phyloP scores from a whole-genome alignment of 768 basidiomycete genomes.

The Xanthoconium purpureum region DNA sequence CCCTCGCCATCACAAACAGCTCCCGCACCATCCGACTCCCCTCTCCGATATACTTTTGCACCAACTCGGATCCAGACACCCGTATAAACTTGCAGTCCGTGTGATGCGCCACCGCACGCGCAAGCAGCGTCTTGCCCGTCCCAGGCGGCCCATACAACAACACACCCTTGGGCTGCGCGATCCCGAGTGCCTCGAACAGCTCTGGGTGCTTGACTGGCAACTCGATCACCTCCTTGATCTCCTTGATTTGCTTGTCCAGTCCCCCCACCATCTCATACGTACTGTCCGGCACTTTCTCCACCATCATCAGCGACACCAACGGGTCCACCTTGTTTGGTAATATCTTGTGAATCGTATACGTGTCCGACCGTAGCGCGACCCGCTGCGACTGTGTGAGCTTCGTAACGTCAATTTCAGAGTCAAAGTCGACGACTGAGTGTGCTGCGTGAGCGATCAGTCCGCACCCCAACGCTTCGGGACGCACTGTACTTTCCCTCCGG shows the following conservation, averaged over 20 bases:
- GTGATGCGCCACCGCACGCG: constrained; percentile 94
- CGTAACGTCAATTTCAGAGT: constrained; percentile 78
- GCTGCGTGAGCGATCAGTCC: not conserved
- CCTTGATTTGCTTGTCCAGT: constrained; percentile 96
- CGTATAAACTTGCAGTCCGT: constrained; percentile 98
- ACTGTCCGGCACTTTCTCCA: constrained; percentile 98
- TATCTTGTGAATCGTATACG: constrained; percentile 94
- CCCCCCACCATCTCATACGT: constrained; percentile 99
- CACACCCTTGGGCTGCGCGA: constrained; percentile 96
- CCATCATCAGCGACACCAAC: constrained; percentile 99
- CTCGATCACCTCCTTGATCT: constrained; percentile 99
- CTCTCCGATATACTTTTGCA: constrained; percentile 98
- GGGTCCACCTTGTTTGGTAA: constrained; percentile 98
- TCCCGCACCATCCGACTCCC: constrained; percentile 96
- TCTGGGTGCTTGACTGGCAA: constrained; percentile 97
- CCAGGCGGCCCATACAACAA: constrained; percentile 94
- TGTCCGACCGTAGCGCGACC: constrained; percentile 93
- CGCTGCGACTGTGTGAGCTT: constrained; percentile 82
- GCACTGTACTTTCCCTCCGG: constrained; percentile 98
- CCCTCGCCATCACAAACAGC: constrained; percentile 96
- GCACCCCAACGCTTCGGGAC: constrained; percentile 26
- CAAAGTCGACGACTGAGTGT: constrained; percentile 84
- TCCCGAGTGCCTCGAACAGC: constrained; percentile 92
- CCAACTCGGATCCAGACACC: constrained; percentile 89
- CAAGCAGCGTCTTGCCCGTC: constrained; percentile 93